phyloP scores from a whole-genome alignment of 495 filamentous ascomycete species.

The Apiosordaria backusii region DNA sequence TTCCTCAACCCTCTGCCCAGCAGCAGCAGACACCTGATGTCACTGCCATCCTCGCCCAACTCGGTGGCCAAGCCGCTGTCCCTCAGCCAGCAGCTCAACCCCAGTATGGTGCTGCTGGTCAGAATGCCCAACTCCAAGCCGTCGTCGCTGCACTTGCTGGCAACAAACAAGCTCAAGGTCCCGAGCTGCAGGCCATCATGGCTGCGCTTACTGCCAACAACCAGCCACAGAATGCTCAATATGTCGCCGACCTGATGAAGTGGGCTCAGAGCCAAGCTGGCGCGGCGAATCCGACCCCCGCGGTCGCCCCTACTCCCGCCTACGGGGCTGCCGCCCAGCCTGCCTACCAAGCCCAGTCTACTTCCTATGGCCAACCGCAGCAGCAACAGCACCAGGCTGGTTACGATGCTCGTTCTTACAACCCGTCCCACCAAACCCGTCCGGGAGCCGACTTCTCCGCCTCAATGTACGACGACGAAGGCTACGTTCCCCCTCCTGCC shows the following conservation, averaged over 20 bases:
- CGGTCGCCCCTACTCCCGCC: constrained; percentile 1
- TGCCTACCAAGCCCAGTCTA: neutral
- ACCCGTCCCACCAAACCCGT: constrained; percentile 17
- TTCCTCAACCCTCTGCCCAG: constrained; percentile 6
- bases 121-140: constrained; percentile 21
- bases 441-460: constrained; percentile 16
- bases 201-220: constrained; percentile 15
- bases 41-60: constrained; percentile 24
- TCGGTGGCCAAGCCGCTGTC: constrained; percentile 16
- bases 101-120: constrained; percentile 10
- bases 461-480: constrained; percentile 6
- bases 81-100: constrained; percentile 17
- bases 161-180: neutral
- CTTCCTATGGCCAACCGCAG: too few species aligned
- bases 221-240: constrained; percentile 24
- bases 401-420: constrained; percentile 4
- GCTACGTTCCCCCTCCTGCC: constrained; percentile 7
- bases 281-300: neutral
- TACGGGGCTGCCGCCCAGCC: constrained; percentile 5
- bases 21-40: constrained; percentile 21
- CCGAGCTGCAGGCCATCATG: constrained; percentile 21
- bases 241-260: constrained; percentile 23
- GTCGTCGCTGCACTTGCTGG: neutral
- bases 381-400: neutral
- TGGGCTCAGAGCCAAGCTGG: constrained; percentile 17